phyloP scores from a whole-genome alignment of 139 green algal genomes.

The Nannochloris sp. region DNA sequence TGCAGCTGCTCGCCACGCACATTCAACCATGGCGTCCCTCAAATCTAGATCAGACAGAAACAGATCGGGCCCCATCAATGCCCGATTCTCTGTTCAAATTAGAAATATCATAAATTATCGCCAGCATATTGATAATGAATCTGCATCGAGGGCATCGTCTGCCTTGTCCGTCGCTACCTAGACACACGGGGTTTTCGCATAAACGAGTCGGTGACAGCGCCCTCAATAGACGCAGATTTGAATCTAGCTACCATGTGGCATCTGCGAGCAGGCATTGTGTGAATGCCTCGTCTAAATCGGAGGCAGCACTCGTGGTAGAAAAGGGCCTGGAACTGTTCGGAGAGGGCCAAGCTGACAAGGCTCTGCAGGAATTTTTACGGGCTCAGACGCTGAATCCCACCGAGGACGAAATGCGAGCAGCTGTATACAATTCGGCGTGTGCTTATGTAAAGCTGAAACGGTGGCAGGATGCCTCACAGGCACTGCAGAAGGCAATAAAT shows the following conservation, averaged over 20 bases:
- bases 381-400: slow-evolving; percentile 62
- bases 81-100: no score
- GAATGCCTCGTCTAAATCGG: slow-evolving; percentile 5
- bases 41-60: no score
- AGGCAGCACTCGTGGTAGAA: slow-evolving; percentile 55
- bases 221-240: neutral
- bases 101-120: no score
- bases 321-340: slow-evolving; percentile 42
- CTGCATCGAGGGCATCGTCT: no score
- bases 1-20: no score
- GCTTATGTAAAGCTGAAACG: slow-evolving; percentile 62
- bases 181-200: no score
- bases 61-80: no score
- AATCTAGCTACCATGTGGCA: neutral
- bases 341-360: slow-evolving; percentile 20
- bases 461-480: slow-evolving; percentile 62
- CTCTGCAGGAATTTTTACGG: slow-evolving; percentile 56
- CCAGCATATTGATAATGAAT: no score
- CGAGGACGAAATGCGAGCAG: slow-evolving; percentile 75
- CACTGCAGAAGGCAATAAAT: slow-evolving; percentile 65
- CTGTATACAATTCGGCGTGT: slow-evolving; percentile 89
- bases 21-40: no score
- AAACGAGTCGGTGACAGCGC: no score
- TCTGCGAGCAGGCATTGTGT: neutral
- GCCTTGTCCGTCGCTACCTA: no score